Conservation (phyloP, 805 yeast genomes). For the Candida nanaspora region DNA sequence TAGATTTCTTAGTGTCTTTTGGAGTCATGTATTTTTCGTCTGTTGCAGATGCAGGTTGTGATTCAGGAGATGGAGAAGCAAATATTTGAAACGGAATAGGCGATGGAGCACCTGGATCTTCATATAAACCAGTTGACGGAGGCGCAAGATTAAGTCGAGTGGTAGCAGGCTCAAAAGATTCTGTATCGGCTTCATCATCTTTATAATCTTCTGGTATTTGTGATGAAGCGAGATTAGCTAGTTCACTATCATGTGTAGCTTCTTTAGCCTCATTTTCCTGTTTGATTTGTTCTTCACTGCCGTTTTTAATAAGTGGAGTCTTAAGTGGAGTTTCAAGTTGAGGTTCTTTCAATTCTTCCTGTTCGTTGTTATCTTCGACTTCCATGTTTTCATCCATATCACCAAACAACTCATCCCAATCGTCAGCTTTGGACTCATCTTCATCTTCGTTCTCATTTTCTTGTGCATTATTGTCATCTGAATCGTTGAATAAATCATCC, state of each 20-base stretch:
- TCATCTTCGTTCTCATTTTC: conserved; percentile 3
- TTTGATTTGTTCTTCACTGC: too few species aligned
- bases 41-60: not conserved
- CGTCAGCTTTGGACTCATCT: conserved; percentile 8
- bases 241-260: conserved; percentile 4
- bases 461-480: conserved; percentile 11
- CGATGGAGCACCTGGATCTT: conserved; percentile 80
- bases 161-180: too few species aligned
- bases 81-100: conserved; percentile 51
- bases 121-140: conserved; percentile 47
- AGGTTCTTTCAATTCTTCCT: too few species aligned
- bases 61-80: conserved; percentile 22
- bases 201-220: conserved; percentile 4
- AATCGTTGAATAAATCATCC: conserved; percentile 18
- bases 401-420: conserved; percentile 25
- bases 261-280: conserved; percentile 3
- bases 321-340: too few species aligned
- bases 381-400: conserved; percentile 8
- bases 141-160: too few species aligned
- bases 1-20: conserved; percentile 41
- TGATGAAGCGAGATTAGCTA: too few species aligned
- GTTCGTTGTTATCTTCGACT: conserved; percentile 4
- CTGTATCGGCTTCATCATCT: not conserved
- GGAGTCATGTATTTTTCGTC: conserved; percentile 21
- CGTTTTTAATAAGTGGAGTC: too few species aligned